These are phyloP conservation scores for Ehretia macrophylla DNA, from an alignment of 257 asterid genomes.

Conservation along the genomic window DNA sequence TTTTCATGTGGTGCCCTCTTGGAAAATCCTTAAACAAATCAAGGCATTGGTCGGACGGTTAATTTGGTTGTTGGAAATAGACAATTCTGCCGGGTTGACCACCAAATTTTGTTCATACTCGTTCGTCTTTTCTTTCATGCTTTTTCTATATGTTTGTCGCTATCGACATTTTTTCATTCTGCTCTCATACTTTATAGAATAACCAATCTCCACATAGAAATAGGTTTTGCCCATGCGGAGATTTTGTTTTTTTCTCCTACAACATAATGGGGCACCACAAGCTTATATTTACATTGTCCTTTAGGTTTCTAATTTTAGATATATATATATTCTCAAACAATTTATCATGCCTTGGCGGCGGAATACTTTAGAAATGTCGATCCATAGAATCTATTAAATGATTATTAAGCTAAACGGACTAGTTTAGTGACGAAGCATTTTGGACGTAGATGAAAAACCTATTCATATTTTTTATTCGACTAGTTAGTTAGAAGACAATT, in stretches of 20 bases:
- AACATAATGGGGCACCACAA: not conserved
- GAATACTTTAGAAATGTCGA: no score
- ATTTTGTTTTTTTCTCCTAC: not conserved
- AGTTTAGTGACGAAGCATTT: no score
- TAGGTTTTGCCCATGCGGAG: not conserved
- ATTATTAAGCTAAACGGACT: no score
- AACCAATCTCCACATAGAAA: not conserved
- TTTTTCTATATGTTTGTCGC: not conserved
- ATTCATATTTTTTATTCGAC: no score
- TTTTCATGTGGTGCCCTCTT: conserved; percentile 1
- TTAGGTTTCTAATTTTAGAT: not conserved
- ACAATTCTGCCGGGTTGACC: conserved; percentile 1
- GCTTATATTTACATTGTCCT: not conserved
- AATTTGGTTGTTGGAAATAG: conserved; percentile 6
- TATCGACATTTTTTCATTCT: not conserved
- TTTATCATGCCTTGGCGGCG: not conserved
- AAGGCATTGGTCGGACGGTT: conserved; percentile 14
- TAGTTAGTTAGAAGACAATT: no score
- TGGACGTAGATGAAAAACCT: no score
- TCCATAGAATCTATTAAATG: not conserved
- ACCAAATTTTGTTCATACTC: not conserved
- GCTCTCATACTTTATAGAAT: not conserved
- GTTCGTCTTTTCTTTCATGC: no score
- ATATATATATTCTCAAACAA: not conserved
- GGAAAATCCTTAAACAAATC: conserved; percentile 6